Conservation (phyloP, 2,329 filamentous ascomycete genomes). For the Davidsoniella eucalypti region DNA sequence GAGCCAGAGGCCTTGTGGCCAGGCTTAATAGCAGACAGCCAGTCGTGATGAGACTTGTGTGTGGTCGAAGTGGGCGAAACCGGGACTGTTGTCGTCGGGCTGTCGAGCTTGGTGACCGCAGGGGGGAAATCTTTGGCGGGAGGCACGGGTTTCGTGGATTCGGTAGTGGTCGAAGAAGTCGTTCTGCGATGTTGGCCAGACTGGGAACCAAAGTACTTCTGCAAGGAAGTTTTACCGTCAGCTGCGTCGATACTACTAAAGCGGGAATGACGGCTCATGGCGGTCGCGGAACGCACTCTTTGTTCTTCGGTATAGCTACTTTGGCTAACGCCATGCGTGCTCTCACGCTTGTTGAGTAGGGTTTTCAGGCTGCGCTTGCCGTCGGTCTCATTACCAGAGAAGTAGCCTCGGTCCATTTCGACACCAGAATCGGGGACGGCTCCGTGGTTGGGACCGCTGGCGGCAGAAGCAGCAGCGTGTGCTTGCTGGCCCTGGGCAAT, state of each 20-base stretch:
- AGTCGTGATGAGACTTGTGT: slow-evolving; percentile 34
- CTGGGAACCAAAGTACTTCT: slow-evolving; percentile 50
- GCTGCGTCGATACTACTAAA: slow-evolving; percentile 66
- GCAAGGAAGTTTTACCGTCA: slow-evolving; percentile 43
- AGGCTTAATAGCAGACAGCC: slow-evolving; percentile 37
- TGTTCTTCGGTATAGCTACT: slow-evolving; percentile 62
- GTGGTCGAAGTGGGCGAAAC: slow-evolving; percentile 29
- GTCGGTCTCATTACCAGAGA: slow-evolving; percentile 76
- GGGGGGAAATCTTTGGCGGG: slow-evolving; percentile 39
- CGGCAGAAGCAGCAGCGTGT: slow-evolving; percentile 13
- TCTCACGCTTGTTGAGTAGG: slow-evolving; percentile 60
- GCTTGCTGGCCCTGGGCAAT: slow-evolving; percentile 15
- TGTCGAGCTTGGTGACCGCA: slow-evolving; percentile 44
- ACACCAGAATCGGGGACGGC: slow-evolving; percentile 31
- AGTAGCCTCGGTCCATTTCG: slow-evolving; percentile 78
- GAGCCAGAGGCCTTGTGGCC: slow-evolving; percentile 23
- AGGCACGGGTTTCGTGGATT: slow-evolving; percentile 34
- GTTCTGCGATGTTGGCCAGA: slow-evolving; percentile 35
- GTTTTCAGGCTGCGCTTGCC: slow-evolving; percentile 47
- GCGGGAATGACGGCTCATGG: slow-evolving; percentile 56
- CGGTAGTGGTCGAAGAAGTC: slow-evolving; percentile 41
- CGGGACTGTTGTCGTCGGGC: slow-evolving; percentile 23
- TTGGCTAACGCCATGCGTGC: slow-evolving; percentile 17
- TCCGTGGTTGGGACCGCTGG: neutral
- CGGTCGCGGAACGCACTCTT: slow-evolving; percentile 45